Evolutionary conservation across 805 yeast species (phyloP).

Genomic region (Candida maesae): DNA sequence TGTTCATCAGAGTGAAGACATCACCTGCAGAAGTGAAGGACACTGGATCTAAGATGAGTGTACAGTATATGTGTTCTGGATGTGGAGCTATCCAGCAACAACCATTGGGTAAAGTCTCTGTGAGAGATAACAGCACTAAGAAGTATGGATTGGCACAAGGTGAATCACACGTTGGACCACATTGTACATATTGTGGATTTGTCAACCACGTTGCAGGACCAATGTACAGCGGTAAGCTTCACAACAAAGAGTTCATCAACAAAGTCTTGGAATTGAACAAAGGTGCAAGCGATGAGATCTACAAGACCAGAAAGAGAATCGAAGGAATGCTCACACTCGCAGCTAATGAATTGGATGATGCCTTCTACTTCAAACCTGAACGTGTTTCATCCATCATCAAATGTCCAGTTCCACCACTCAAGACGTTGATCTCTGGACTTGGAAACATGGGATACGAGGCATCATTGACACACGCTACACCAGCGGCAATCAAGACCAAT

Average conservation of each 20-base stretch:
- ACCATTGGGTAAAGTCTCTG: conserved; percentile 62
- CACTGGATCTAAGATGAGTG: conserved; percentile 70
- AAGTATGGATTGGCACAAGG: conserved; percentile 67
- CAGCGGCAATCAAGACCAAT: conserved; percentile 82
- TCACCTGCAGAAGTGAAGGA: conserved; percentile 82
- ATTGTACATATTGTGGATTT: conserved; percentile 68
- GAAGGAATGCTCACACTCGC: conserved; percentile 93
- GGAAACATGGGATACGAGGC: conserved; percentile 81
- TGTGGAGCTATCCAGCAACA: conserved; percentile 75
- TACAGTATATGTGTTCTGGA: conserved; percentile 80
- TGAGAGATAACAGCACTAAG: conserved; percentile 36
- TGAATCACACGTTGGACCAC: conserved; percentile 48
- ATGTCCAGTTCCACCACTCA: conserved; percentile 79
- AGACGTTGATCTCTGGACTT: conserved; percentile 68
- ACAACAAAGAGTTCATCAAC: conserved; percentile 62
- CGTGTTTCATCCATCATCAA: conserved; percentile 70
- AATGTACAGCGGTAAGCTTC: conserved; percentile 87
- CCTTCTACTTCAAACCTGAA: conserved; percentile 80
- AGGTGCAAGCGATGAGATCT: conserved; percentile 49
- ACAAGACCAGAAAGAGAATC: conserved; percentile 79
- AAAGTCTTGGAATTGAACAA: conserved; percentile 55
- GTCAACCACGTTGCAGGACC: conserved; percentile 88
- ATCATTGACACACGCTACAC: conserved; percentile 85
- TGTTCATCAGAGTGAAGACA: conserved; percentile 72
- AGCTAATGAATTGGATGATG: conserved; percentile 52